These are phyloP conservation scores for Xylaria sp. DNA, from an alignment of 2,329 filamentous ascomycete species.

Conservation along the genomic window DNA sequence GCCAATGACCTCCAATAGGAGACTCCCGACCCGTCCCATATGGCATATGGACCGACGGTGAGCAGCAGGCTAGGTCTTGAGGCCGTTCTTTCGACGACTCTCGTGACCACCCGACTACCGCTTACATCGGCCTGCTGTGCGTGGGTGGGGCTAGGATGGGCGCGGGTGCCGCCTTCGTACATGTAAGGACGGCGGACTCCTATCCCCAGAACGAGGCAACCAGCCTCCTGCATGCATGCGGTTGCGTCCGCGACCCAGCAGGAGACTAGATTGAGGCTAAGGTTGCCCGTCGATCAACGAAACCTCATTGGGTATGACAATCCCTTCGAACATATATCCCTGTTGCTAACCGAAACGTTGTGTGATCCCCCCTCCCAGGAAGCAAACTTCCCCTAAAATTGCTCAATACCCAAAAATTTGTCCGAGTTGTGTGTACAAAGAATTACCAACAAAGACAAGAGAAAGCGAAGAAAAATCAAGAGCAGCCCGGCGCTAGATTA, in stretches of 20 bases:
- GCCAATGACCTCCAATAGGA: conserved; percentile 22
- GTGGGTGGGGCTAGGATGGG: conserved; percentile 19
- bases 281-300: conserved; percentile 28
- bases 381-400: not conserved
- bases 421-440: conserved; percentile 15
- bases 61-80: not conserved
- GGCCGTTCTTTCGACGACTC: conserved; percentile 2
- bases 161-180: conserved; percentile 11
- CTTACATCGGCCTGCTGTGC: conserved; percentile 19
- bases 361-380: conserved; percentile 6
- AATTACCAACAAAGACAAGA: conserved; percentile 7
- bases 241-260: conserved; percentile 27
- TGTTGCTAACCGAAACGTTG: conserved; percentile 32
- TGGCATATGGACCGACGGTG: conserved; percentile 4
- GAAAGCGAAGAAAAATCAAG: conserved; percentile 17
- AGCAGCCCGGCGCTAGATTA: conserved; percentile 11
- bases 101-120: conserved; percentile 20
- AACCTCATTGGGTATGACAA: conserved; percentile 21
- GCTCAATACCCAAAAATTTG: conserved; percentile 4
- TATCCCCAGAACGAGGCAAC: conserved; percentile 23
- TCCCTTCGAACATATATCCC: conserved; percentile 9
- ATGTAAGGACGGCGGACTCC: conserved; percentile 22
- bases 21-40: not conserved
- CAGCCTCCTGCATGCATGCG: conserved; percentile 27
- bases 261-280: conserved; percentile 35